Base-by-base conservation (phyloP, 768 basidiomycete species). In the Pulveroboletus frians region DNA sequence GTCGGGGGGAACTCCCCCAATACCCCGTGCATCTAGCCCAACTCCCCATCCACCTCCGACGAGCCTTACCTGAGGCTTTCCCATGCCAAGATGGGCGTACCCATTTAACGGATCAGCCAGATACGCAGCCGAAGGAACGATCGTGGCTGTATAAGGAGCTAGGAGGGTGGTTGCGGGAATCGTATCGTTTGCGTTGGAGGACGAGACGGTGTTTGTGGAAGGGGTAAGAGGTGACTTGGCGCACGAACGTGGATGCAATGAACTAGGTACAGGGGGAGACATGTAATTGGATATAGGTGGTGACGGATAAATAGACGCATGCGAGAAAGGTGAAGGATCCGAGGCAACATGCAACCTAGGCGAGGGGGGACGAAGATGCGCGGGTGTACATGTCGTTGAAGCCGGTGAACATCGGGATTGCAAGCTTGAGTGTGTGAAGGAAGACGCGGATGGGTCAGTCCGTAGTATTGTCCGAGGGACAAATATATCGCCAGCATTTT, bases 21-120 rank as follows among this genome's bases (percentile, higher is more conserved):
- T 77, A 14, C 79, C 73, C n/a, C 93, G 69, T 3, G 87, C 76
- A 55, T 98, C 93, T 23, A 98, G 71, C 1, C 87, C 85, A 5
- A 94, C 61, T 51, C 83, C 84, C 43, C 92, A 73, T 0, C 90
- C 91, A 0, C 81, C 81, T 0, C 85, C 87, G 2, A 96, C 63
- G 13, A 88, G 73, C 52, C 90, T 85, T 0, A 95, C 92, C 54
- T 81, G 83, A 0, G 86, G 86, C 61, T 92, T 92, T 29, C 90
- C 87, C 69, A 86, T 78, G 9, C 92, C 92, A 15, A 84, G 73
- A 52, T 84, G 81, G 0, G 84, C 80, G 59, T 95, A 96, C n/a
- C 84, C 85, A 60, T 93, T 95, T 54, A 90, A 76, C 0, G 90
- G 86, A 58, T 93, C 88, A 4, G 73, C 63, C 26, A 91, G 75